Conservation (phyloP, 164 flowering plant genomes). For the Vitis labrusca region DNA sequence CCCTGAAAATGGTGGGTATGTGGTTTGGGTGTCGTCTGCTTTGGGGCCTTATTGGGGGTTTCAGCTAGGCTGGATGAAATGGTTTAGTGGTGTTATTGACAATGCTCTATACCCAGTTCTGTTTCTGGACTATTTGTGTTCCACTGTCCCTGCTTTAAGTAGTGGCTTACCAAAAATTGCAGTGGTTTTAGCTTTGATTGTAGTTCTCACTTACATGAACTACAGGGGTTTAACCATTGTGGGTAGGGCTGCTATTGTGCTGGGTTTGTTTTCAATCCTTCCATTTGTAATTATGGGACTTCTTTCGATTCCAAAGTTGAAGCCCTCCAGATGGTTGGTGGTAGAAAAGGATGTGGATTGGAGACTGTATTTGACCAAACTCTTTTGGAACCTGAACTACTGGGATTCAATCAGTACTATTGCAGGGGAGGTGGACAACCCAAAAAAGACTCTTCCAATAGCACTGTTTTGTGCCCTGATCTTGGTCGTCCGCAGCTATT, state of each 20-base stretch:
- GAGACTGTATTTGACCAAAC: slow-evolving; percentile 49
- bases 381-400: slow-evolving; percentile 64
- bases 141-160: slow-evolving; percentile 36
- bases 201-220: slow-evolving; percentile 48
- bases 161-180: slow-evolving; percentile 36
- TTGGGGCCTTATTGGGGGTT: slow-evolving; percentile 64
- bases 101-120: slow-evolving; percentile 60
- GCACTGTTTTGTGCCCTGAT: slow-evolving; percentile 50
- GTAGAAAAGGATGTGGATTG: slow-evolving; percentile 42
- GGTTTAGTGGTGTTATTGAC: slow-evolving; percentile 69
- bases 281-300: slow-evolving; percentile 58
- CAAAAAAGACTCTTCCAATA: slow-evolving; percentile 47
- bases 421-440: slow-evolving; percentile 57
- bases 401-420: slow-evolving; percentile 67
- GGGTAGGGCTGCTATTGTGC: slow-evolving; percentile 43
- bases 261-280: slow-evolving; percentile 47
- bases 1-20: slow-evolving; percentile 67
- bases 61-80: slow-evolving; percentile 69
- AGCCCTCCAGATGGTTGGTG: slow-evolving; percentile 51
- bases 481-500: slow-evolving; percentile 43
- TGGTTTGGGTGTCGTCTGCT: slow-evolving; percentile 62
- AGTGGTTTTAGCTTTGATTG: slow-evolving; percentile 33
- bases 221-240: slow-evolving; percentile 58
- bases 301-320: slow-evolving; percentile 43
- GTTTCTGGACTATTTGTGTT: slow-evolving; percentile 54